Evolutionary conservation across 768 basidiomycete species (phyloP), one percentile per base, ranked within the genome.

Genomic region (Postia placenta): DNA sequence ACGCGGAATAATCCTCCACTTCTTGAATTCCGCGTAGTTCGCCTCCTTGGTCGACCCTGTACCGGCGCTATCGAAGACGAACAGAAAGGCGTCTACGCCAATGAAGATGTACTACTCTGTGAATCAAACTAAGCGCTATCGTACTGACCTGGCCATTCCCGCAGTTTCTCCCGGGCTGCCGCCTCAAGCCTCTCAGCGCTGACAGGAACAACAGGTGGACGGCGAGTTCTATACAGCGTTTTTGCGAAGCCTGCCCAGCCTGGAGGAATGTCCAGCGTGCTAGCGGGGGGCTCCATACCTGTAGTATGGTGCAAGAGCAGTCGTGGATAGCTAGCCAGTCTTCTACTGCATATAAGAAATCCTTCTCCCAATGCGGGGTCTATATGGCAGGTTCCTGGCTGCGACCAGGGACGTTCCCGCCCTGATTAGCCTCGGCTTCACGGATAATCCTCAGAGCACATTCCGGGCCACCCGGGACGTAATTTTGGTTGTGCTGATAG

Each of bases 21-120:
- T 79, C 22, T 79, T 70, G 47, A 92, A 74, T 2, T 79, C 83
- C 35, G 67, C 72, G 28, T 71, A 72, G 57, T 94, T 93, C 42
- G 77, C 80, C 6, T 62, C 69, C 60, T 85, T 77, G 1, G 92
- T 93, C 23, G 74, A 69, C 48, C 73, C 71, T 2, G 78, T 76
- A 1, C 91, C 92, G 9, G 91, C 89, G 53, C 79, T 87, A 35
- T 86, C 87, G 49, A 76, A 78, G 2, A 83, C 81, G 59, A 90
- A 92, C 67, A 79, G 71, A 67, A 82, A 92, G 4, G 86, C 74
- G 66, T 48, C 81, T 87, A n/a, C 22, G 19, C 14, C n/a, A 45
- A 14, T 25, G 40, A n/a, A n/a, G n/a, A n/a, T n/a, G n/a, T n/a
- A n/a, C n/a, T 33, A 15, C 15, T 33, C 30, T 7, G 30, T 15